Percentiles rank a stretch among this genome's conserved stretches.
Conservation (phyloP, 1,139 yeast genomes). For the Groenewaldozyma auringiensis region DNA sequence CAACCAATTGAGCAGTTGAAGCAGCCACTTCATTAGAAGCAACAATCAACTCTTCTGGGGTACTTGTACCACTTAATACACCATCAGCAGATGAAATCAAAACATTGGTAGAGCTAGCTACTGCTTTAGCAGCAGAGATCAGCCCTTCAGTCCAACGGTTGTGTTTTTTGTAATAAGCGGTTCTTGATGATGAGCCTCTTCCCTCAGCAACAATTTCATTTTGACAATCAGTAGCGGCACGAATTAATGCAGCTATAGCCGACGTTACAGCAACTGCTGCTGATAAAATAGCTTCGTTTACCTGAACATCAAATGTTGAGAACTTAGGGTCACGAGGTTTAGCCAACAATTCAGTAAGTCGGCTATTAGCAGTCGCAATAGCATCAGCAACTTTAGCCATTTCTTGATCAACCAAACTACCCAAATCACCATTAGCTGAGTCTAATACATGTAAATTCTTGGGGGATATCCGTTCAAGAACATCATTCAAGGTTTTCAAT, state of each 20-base stretch:
- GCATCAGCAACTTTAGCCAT: constrained; percentile 65
- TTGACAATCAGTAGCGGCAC: constrained; percentile 77
- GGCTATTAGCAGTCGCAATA: constrained; percentile 58
- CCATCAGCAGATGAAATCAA: constrained; percentile 84
- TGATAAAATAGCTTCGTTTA: constrained; percentile 68
- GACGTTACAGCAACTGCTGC: constrained; percentile 80
- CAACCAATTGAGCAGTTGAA: constrained; percentile 86
- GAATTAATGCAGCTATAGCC: constrained; percentile 65
- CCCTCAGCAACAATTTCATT: constrained; percentile 72
- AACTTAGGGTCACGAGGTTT: constrained; percentile 46
- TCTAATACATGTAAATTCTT: constrained; percentile 35
- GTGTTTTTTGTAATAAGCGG: constrained; percentile 79
- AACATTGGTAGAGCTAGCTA: constrained; percentile 75
- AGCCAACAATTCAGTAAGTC: constrained; percentile 47
- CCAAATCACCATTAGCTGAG: constrained; percentile 46
- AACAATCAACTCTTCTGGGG: constrained; percentile 80
- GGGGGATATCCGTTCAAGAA: constrained; percentile 54
- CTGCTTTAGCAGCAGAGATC: constrained; percentile 84
- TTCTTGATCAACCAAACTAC: constrained; percentile 63
- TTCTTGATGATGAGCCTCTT: constrained; percentile 55
- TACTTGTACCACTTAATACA: constrained; percentile 52
- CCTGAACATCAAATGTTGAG: constrained; percentile 55
- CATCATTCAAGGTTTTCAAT: constrained; percentile 50
- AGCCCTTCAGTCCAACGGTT: constrained; percentile 94
- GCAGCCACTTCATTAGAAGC: constrained; percentile 92